These are phyloP conservation scores for Magnusiomyces tetraspermus DNA, from an alignment of 1,139 yeast genomes.

Conservation along the genomic window DNA sequence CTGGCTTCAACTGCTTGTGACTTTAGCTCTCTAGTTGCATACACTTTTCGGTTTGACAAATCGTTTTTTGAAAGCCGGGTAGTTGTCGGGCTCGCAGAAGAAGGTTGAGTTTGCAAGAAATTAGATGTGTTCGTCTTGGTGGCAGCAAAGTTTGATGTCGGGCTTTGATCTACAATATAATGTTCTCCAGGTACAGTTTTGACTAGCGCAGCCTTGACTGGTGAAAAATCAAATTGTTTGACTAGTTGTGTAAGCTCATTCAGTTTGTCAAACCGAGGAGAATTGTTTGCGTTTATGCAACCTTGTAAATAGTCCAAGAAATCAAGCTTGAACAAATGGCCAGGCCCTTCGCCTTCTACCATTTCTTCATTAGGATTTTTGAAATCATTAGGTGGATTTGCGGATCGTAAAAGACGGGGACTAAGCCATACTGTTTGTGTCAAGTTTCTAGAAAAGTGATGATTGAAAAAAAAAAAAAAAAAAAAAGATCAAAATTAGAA, in stretches of 20 bases:
- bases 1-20: not conserved
- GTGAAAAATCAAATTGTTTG: not conserved
- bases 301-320: not conserved
- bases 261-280: not conserved
- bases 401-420: not conserved
- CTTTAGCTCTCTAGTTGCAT: not conserved
- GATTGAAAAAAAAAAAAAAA: not conserved
- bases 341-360: not conserved
- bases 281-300: not conserved
- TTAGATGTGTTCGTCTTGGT: not conserved
- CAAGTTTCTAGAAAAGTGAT: conserved; percentile 17
- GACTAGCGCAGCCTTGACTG: not conserved
- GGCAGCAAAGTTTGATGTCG: not conserved
- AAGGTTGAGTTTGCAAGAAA: not conserved
- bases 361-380: not conserved
- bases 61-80: not conserved
- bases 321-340: not conserved
- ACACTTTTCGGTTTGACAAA: not conserved
- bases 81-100: not conserved
- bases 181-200: conserved; percentile 1
- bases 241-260: not conserved
- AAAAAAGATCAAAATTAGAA: no score
- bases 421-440: conserved; percentile 21
- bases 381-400: not conserved
- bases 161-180: conserved; percentile 1